Conservation (phyloP, 495 filamentous ascomycete genomes). For the Daldinia grandis region DNA sequence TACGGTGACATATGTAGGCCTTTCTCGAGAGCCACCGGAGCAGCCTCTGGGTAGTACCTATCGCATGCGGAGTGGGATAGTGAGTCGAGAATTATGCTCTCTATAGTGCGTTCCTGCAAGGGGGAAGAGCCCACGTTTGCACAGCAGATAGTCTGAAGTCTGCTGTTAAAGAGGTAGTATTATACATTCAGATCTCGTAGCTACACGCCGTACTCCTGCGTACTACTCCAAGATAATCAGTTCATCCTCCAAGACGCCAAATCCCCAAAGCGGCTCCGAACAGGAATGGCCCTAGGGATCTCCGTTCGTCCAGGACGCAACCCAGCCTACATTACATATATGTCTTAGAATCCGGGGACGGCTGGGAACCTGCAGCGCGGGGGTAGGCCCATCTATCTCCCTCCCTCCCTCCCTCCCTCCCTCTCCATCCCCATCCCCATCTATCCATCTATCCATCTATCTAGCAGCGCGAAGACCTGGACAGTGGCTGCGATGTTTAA, state of each 20-base stretch:
- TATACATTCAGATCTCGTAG: slow-evolving; percentile 9
- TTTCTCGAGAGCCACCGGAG: slow-evolving; percentile 1
- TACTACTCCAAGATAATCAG: slow-evolving; percentile 21
- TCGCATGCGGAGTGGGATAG: slow-evolving; percentile 1
- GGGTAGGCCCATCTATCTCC: slow-evolving; percentile 35
- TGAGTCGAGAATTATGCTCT: slow-evolving; percentile 16
- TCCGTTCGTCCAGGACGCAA: slow-evolving; percentile 40
- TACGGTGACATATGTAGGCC: slow-evolving; percentile 13
- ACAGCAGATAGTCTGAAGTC: slow-evolving; percentile 6
- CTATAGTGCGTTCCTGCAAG: slow-evolving; percentile 13
- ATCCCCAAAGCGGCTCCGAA: slow-evolving; percentile 23
- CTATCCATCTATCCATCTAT: slow-evolving; percentile 37
- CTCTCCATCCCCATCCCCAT: slow-evolving; percentile 18
- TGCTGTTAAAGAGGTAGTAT: background rate
- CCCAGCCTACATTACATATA: slow-evolving; percentile 13
- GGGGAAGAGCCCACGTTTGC: slow-evolving; percentile 5
- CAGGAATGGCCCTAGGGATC: slow-evolving; percentile 10
- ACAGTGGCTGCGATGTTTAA: slow-evolving; percentile 31
- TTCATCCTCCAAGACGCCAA: slow-evolving; percentile 26
- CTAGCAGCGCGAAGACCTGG: slow-evolving; percentile 39
- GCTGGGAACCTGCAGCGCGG: slow-evolving; percentile 41
- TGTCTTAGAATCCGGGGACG: slow-evolving; percentile 42
- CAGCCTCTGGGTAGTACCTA: slow-evolving; percentile 2
- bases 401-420: slow-evolving; percentile 5
- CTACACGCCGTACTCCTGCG: slow-evolving; percentile 9